Percentiles rank a stretch among this genome's conserved stretches.
These are phyloP conservation scores for Hypholoma fasciculare DNA, from an alignment of 768 basidiomycete species.

Conservation along the genomic window DNA sequence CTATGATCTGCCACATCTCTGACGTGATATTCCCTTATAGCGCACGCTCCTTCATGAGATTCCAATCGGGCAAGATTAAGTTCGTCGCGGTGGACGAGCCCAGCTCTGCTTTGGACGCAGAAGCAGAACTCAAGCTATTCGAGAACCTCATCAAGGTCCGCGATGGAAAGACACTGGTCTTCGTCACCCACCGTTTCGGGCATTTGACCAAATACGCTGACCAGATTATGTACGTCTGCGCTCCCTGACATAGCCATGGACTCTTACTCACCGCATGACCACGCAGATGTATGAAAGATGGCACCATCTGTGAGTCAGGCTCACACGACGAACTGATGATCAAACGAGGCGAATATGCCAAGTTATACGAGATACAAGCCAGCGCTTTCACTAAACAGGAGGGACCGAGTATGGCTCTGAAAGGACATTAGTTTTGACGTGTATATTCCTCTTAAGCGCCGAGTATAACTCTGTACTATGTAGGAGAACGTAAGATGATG, in stretches of 20 bases:
- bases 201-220: slow-evolving; percentile 51
- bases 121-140: slow-evolving; percentile 51
- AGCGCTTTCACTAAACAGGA: slow-evolving; percentile 20
- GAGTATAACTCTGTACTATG: no score
- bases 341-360: slow-evolving; percentile 37
- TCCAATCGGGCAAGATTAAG: slow-evolving; percentile 37
- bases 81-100: slow-evolving; percentile 62
- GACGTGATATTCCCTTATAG: slow-evolving; percentile 19
- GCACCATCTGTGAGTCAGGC: slow-evolving; percentile 38
- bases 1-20: background rate
- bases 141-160: slow-evolving; percentile 34
- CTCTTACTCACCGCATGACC: background rate
- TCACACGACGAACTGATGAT: slow-evolving; percentile 39
- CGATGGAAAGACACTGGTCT: slow-evolving; percentile 52
- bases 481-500: no score
- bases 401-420: no score
- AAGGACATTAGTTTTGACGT: no score
- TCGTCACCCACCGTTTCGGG: slow-evolving; percentile 58
- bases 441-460: no score
- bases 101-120: slow-evolving; percentile 55
- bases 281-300: slow-evolving; percentile 45
- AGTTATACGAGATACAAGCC: slow-evolving; percentile 41
- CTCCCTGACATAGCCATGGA: background rate
- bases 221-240: slow-evolving; percentile 44
- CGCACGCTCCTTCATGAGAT: slow-evolving; percentile 47